Base-by-base conservation (phyloP, 768 basidiomycete species). In the Boletus huronensis region DNA sequence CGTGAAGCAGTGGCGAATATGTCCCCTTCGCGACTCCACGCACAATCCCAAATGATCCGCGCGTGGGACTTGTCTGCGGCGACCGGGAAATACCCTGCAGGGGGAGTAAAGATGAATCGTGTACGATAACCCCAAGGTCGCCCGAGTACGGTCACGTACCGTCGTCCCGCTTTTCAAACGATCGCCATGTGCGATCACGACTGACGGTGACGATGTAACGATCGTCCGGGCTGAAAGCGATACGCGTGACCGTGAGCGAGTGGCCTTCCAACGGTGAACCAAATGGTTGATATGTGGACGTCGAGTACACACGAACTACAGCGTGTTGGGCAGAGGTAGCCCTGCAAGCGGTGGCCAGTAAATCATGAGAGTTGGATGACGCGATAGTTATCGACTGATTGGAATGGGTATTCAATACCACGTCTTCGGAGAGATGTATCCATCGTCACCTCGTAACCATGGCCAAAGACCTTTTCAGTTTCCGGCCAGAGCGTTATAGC, bases 21-120 rank as follows among this genome's bases (percentile, higher is more conserved):
- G 60, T 85, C 80, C 7, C 85, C 84, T 60, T 91, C 86, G 1
- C 73, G 64, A 1, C 88, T 79, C 93, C 95, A 99, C 14, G 85
- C 82, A 64, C 90, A 91, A 68, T 98, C 97, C 93, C 97, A 95
- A 34, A 99, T 88, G 64, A 99, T 97, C 36, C 97, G 82, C 1
- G 82, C 81, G 70, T 98, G 97, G 0, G 91, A 85, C 72, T 91
- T 96, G 53, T 93, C 84, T 16, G 82, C 79, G 5, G 82, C 82
- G 21, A 85, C 63, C 3, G 85, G 83, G 8, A 75, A 58, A 66
- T 84, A 94, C 1, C 81, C 91, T 82, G 53, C 21, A 2, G 19
- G 5, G 5, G 32, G 5, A 23, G 23, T 7, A n/a, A 7, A 36
- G 19, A 23, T 57, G n/a, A 9, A 29, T 44, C 43, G 34, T 19